Conservation (phyloP, 169 alveolate species). For the Theileria parva region DNA sequence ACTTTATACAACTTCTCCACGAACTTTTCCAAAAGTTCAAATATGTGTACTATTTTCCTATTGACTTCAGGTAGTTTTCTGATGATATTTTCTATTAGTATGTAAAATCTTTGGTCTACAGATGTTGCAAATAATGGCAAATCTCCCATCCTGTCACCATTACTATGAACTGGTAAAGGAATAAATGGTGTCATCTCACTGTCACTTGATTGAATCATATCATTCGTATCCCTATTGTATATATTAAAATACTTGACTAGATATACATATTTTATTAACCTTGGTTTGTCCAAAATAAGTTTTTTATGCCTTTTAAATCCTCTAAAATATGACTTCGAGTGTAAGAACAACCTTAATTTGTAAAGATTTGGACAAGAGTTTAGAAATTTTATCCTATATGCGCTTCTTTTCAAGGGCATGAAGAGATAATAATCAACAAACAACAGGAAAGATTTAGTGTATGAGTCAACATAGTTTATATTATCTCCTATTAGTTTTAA, state of each 20-base stretch:
- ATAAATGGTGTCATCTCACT: constrained; percentile 4
- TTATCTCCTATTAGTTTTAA: not conserved
- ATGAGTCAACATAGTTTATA: not conserved
- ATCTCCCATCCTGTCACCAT: not conserved
- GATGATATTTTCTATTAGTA: not conserved
- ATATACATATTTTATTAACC: not conserved
- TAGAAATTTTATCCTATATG: not conserved
- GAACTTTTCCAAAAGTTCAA: not conserved
- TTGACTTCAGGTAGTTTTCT: not conserved
- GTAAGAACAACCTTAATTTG: not conserved
- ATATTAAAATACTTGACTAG: not conserved
- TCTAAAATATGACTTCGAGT: not conserved
- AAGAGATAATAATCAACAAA: constrained; percentile 9
- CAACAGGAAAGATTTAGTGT: constrained; percentile 1
- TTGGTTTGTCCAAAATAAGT: not conserved
- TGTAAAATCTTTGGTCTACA: not conserved
- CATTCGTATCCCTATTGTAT: no score
- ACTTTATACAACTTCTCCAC: not conserved
- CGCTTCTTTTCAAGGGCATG: not conserved
- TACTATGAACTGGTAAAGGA: constrained; percentile 7
- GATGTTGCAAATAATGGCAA: not conserved
- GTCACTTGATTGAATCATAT: no score
- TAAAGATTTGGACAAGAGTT: not conserved
- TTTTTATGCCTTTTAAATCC: not conserved
- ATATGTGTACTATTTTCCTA: not conserved